Evolutionary conservation across 148 eudicot genomes (phyloP), one percentile per base, ranked within the genome.

Genomic region (Rhododendron kiyosumense): DNA sequence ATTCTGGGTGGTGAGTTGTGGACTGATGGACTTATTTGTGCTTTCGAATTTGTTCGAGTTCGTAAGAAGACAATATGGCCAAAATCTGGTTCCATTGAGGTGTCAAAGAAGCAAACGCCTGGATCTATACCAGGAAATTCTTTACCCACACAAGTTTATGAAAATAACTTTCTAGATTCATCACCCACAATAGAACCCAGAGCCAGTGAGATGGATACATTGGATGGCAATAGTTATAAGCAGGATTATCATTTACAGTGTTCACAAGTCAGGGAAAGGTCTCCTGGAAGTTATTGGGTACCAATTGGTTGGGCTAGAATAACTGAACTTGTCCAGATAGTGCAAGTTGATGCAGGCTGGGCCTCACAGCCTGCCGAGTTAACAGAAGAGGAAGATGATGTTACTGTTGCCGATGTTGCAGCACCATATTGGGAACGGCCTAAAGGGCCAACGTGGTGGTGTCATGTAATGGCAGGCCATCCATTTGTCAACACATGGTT

Each of bases 391-490:
- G 99, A 95, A 83, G 95, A 95, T 84, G 95, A 93, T 78, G 86
- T 90, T 85, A 88, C 98, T 11, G 94, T 95, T 81, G 99, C 99
- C 78, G 98, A 96, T 84, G 85, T 96, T 85, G 99, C 97, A 76
- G 94, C 97, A 84, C 99, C 99, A 1, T 96, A 96, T 82, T 95
- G 96, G 97, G 97, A 96, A 91, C 89, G 93, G 85, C 94, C 96
- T 65, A 96, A 91, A 86, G 99, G 99, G 88, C 99, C 99, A 24
- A 89, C 86, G 81, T 96, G 98, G 99, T 96, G 99, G 99, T 94
- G 98, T 83, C 98, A 96, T 85, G 92, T 96, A 36, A 89, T 93
- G 86, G 98, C 97, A 78, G 90, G 93, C 84, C 95, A 96, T 86
- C 93, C 90, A 15, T 86, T 86, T 76, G 87, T 91, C 18, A 87